Evolutionary conservation across 169 alveolate species (phyloP), one percentile per base, ranked within the genome.

Genomic region (Eimeria acervulina): DNA sequence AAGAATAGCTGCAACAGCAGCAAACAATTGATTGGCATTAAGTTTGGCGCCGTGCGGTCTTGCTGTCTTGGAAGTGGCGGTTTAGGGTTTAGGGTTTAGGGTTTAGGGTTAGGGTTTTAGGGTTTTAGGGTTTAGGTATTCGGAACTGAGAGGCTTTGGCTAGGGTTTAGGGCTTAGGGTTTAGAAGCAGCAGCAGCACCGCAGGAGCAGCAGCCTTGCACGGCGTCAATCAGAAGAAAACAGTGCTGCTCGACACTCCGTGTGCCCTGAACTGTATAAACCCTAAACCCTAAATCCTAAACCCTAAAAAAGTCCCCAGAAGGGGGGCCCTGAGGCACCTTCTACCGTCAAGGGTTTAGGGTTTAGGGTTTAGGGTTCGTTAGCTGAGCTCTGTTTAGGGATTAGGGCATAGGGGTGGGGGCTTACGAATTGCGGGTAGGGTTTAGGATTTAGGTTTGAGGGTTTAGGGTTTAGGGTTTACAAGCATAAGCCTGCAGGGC

Each of bases 391-490:
- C n/a, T n/a, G n/a, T 72, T 74, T 74, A 36, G 85, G 52, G 85
- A 38, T 74, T 21, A 74, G 85, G 85, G 84, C 38, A 38, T 38
- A 74, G 55, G 85, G 85, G 55, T 47, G 5, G 55, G 72, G 72
- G 68, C 17, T 55, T 55, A 55, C 21, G 59, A 17, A 12, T 51
- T 51, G 12, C 5, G 55, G 55, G 5, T 55, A 55, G 59, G 59
- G 59, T 51, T 51, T 51, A 47, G 12, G 55, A 12, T 47, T 63
- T 68, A 68, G 80, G 80, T 47, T 72, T 74, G 36, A 36, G 85
- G 52, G 85, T 74, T 74, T 21, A 74, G 85, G 85, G 84, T 74
- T 74, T 38, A 74, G 55, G 85, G 85, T 74, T 74, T 36, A 23
- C 76, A 2, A 28, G 5, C 5, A 5, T 19, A 59, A 12, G n/a